Base-by-base conservation (phyloP, 2,329 filamentous ascomycete species). In the Botrytis pseudocinerea region DNA sequence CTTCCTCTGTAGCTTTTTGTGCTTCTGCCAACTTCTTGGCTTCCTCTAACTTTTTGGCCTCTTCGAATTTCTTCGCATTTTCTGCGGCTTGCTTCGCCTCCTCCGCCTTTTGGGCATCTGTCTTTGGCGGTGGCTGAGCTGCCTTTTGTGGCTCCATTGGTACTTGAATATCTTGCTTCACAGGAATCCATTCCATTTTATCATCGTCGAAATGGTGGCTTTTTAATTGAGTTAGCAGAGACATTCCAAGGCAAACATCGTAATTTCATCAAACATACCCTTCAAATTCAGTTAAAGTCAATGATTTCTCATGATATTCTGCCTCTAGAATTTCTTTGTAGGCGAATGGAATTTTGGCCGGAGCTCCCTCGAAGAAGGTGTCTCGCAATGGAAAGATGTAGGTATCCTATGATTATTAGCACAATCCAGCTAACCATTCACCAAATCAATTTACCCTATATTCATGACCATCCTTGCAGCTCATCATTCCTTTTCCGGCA, bases 361-460 rank as follows among this genome's bases (percentile, higher is more conserved):
- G 83, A 0, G 90, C 86, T 0, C 89, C 90, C 78, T 94, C 92
- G 73, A 92, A 94, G 1, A 84, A 86, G 1, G 89, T 92, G 74
- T 89, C 86, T n/a, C 90, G 85, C 78, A 94, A 83, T 0, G 92
- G 92, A 78, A 90, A 93, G 18, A 94, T 83, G 71, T 92, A 86
- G 0, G 84, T 86, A 72, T 88, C 85, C 84, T 87, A 60, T 54
- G n/a, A 8, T 4, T 46, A 63, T 78, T 66, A 69, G 60, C 40
- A 42, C 35, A 77, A 72, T 60, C 38, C 25, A 20, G 35, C 40
- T 1, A 40, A 32, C 51, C n/a, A 8, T 35, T 12, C 35, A 35
- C 35, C 12, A 48, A 25, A 25, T 16, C 32, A 38, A 48, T 80
- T 69, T 78, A 87, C 85, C 73, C 83, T 80, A 75, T 84, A 87